These are phyloP conservation scores for Mikania micrantha DNA, from an alignment of 129 eudicot species.

Conservation along the genomic window DNA sequence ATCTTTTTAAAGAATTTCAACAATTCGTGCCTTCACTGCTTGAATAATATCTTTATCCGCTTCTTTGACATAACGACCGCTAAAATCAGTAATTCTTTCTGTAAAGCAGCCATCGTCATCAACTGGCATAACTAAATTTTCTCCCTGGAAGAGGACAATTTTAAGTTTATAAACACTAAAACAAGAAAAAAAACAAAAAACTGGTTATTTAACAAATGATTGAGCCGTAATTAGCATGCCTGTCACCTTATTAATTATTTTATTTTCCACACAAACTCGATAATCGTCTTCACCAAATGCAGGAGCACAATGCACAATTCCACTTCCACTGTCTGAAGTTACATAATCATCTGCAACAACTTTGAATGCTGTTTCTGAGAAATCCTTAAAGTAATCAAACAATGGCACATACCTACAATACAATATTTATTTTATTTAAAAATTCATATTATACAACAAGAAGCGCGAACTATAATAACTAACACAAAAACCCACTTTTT, in stretches of 20 bases:
- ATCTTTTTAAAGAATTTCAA: neutral
- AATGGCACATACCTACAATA: conserved; percentile 41
- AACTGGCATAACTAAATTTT: conserved; percentile 60
- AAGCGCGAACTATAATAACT: too few species aligned
- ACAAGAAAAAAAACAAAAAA: neutral
- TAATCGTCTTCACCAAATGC: conserved; percentile 88
- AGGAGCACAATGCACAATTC: conserved; percentile 78
- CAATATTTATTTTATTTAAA: too few species aligned
- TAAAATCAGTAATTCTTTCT: conserved; percentile 49
- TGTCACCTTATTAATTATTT: conserved; percentile 51
- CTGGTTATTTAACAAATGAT: neutral
- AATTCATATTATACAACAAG: too few species aligned
- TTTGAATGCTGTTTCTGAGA: conserved; percentile 6
- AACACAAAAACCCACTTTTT: conserved; percentile 41
- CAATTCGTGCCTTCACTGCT: conserved; percentile 49
- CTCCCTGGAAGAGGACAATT: conserved; percentile 35
- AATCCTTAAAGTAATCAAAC: conserved; percentile 2
- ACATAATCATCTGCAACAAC: conserved; percentile 32
- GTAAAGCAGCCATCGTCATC: conserved; percentile 84
- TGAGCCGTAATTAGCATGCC: conserved; percentile 5
- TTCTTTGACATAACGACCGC: conserved; percentile 46
- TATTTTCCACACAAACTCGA: conserved; percentile 65
- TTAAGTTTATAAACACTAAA: neutral
- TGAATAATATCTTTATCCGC: conserved; percentile 68
- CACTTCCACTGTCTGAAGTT: conserved; percentile 73